Base-by-base conservation (phyloP, 345 rosid genomes). In the Schrenkiella parvula region DNA sequence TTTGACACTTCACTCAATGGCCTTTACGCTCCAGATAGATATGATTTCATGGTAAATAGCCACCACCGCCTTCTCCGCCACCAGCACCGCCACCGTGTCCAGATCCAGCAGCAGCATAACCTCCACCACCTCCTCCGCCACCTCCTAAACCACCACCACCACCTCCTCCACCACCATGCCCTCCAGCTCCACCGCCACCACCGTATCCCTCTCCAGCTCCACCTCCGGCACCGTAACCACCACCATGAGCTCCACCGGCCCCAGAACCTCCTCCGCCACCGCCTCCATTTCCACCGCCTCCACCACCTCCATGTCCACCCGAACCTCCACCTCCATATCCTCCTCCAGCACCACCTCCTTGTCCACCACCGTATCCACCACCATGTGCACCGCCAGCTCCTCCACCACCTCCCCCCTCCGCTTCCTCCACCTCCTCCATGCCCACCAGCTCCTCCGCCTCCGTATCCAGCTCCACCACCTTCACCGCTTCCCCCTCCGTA, bases 131-230 rank as follows among this genome's bases (percentile, higher is more conserved):
- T 19, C 79, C 79, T 22, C 79, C 79, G 17, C 79, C 79, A 41
- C 79, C 64, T 54, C 79, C 79, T 0, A 75, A 6, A 17, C 79
- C 79, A 68, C 79, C 79, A 34, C 75, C 79, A 5, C 78, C 73
- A 0, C 73, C 78, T 1, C 78, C 78, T 51, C 78, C 75, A 4
- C 79, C 79, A 35, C 79, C 79, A 46, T 70, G 75, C 7, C 75
- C 79, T 35, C 71, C 75, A 18, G 64, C 71, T 61, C 75, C 75
- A 35, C 42, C 73, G 9, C 73, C 78, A 48, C 56, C 79, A 53
- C 75, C 79, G 12, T 68, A 68, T 61, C 79, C 79, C 19, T 70
- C 79, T 61, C 79, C 79, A 53, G 79, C 79, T 43, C 79, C 79
- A 54, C 75, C 79, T 22, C 75, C 79, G 15, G 42, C 2, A 43